These are phyloP conservation scores for Aegilops sharonensis DNA, from an alignment of 176 grass and related monocot species.

Conservation along the genomic window DNA sequence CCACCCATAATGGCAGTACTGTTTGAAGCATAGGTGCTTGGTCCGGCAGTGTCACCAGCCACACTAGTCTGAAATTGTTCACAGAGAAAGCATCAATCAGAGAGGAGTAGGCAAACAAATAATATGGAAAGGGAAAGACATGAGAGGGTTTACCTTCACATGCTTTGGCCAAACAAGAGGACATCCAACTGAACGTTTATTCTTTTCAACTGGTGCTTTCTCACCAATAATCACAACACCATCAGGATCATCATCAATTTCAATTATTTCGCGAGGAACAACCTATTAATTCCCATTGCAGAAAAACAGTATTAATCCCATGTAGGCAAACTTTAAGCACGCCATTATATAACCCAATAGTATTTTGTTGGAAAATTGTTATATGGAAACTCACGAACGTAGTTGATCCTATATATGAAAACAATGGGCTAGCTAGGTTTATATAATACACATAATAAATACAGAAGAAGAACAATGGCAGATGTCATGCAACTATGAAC, in stretches of 20 bases:
- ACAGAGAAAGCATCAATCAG: constrained; percentile 12
- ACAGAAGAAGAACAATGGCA: background rate
- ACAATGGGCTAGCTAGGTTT: too few relatives aligned
- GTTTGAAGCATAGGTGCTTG: constrained; percentile 47
- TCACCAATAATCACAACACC: constrained; percentile 71
- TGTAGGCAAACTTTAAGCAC: background rate
- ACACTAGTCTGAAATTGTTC: constrained; percentile 49
- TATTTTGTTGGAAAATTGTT: background rate
- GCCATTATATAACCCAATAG: background rate
- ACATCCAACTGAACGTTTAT: constrained; percentile 54
- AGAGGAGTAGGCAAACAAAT: background rate
- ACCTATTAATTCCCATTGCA: constrained; percentile 35
- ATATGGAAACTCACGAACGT: background rate
- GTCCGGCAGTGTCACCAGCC: constrained; percentile 34
- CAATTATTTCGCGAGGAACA: constrained; percentile 85
- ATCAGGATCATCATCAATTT: constrained; percentile 78
- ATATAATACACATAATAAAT: background rate
- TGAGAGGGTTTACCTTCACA: constrained; percentile 43
- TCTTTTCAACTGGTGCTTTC: constrained; percentile 57
- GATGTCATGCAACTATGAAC: background rate
- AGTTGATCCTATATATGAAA: constrained; percentile 18
- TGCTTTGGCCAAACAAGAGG: constrained; percentile 58
- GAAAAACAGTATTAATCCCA: constrained; percentile 16
- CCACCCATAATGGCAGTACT: background rate
- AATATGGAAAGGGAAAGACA: background rate